Evolutionary conservation across 805 yeast species (phyloP).

Genomic region (Lachancea fermentati): DNA sequence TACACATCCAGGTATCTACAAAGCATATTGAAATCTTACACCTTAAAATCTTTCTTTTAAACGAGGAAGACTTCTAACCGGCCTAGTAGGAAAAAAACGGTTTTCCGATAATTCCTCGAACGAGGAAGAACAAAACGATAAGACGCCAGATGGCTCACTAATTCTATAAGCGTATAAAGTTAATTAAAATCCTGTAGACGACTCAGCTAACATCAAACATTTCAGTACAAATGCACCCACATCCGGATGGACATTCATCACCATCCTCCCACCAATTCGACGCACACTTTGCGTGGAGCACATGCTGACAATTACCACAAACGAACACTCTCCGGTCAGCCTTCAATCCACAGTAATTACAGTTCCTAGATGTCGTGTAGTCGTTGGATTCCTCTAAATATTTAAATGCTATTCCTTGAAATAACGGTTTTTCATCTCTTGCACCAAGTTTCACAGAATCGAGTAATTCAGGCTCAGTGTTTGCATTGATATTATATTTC

Average conservation of each 20-base stretch:
- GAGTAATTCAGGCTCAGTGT: slow-evolving; percentile 35
- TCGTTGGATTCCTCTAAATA: slow-evolving; percentile 24
- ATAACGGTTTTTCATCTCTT: slow-evolving; percentile 27
- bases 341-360: slow-evolving; percentile 61
- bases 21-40: not conserved
- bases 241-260: slow-evolving; percentile 72
- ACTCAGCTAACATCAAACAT: slow-evolving; percentile 17
- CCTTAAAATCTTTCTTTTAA: not conserved
- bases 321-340: slow-evolving; percentile 56
- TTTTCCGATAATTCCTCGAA: no score
- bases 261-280: slow-evolving; percentile 65
- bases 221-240: slow-evolving; percentile 69
- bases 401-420: slow-evolving; percentile 27
- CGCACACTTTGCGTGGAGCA: slow-evolving; percentile 75
- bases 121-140: no score
- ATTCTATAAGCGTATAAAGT: no score
- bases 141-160: no score
- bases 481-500: slow-evolving; percentile 35
- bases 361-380: slow-evolving; percentile 34
- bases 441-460: slow-evolving; percentile 17
- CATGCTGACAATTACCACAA: slow-evolving; percentile 73
- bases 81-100: no score
- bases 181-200: not conserved
- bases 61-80: no score
- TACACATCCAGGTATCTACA: not conserved